These are phyloP conservation scores for Trichoderma pleuroti DNA, from an alignment of 2,329 filamentous ascomycete genomes.

Conservation along the genomic window DNA sequence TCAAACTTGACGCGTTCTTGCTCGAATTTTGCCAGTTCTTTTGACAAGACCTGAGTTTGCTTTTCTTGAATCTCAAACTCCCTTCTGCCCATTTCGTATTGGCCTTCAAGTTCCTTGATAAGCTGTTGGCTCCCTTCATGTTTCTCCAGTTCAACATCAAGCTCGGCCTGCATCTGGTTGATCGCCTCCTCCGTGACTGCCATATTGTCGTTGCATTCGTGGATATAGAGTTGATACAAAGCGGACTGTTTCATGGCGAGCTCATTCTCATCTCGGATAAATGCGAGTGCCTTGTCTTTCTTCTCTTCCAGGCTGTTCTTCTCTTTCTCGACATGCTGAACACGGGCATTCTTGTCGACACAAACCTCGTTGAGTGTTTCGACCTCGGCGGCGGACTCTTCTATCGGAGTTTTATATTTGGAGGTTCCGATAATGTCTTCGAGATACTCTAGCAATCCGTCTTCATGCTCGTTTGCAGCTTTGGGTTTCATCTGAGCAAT, in stretches of 20 bases:
- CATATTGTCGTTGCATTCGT: conserved; percentile 85
- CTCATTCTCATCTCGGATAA: conserved; percentile 89
- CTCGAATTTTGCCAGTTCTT: conserved; percentile 89
- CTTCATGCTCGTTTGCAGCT: conserved; percentile 89
- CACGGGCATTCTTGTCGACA: conserved; percentile 88
- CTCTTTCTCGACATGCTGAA: conserved; percentile 97
- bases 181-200: conserved; percentile 86
- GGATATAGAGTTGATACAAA: conserved; percentile 86
- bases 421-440: conserved; percentile 99
- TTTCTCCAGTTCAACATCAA: conserved; percentile 85
- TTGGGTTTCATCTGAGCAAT: conserved; percentile 99
- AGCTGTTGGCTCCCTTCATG: conserved; percentile 85
- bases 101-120: conserved; percentile 85
- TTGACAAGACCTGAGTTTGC: conserved; percentile 70
- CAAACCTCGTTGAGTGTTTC: conserved; percentile 93
- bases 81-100: conserved; percentile 77
- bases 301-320: conserved; percentile 90
- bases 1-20: conserved; percentile 97
- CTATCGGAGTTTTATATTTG: conserved; percentile 95
- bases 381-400: conserved; percentile 85
- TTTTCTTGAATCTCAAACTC: conserved; percentile 82
- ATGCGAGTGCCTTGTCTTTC: conserved; percentile 90
- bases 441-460: conserved; percentile 91
- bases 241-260: conserved; percentile 83
- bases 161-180: conserved; percentile 79